These are phyloP conservation scores for Eucalyptus decipiens DNA, from an alignment of 345 rosid genomes.

Conservation along the genomic window DNA sequence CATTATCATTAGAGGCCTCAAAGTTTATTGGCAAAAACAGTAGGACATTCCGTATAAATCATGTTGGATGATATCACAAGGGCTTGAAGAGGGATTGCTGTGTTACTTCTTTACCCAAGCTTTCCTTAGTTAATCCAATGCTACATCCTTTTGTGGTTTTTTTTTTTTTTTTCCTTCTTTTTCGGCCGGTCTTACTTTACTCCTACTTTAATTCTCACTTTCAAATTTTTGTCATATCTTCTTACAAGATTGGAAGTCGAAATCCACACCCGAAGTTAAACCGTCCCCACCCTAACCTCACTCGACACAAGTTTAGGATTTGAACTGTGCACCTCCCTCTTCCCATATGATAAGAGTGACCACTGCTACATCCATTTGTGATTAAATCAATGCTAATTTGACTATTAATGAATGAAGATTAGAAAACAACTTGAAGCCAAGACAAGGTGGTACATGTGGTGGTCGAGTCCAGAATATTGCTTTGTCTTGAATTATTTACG, in stretches of 20 bases:
- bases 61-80: not conserved
- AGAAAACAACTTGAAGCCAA: not conserved
- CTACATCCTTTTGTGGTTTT: too few relatives aligned
- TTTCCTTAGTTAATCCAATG: not conserved
- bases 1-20: not conserved
- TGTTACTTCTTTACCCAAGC: not conserved
- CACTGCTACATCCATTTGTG: not conserved
- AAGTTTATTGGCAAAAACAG: slow-evolving; percentile 22
- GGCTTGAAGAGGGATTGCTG: not conserved
- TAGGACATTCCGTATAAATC: not conserved
- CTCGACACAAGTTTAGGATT: too few relatives aligned
- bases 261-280: too few relatives aligned
- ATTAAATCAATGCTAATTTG: not conserved
- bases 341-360: too few relatives aligned
- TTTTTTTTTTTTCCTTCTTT: too few relatives aligned
- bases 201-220: too few relatives aligned
- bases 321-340: too few relatives aligned
- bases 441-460: not conserved
- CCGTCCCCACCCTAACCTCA: too few relatives aligned
- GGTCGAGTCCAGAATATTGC: not conserved
- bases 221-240: too few relatives aligned
- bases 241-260: too few relatives aligned
- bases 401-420: not conserved
- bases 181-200: too few relatives aligned
- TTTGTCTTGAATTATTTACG: not conserved